Conservation (phyloP, 176 grass and related monocot species). For the Eragrostis nindensis region DNA sequence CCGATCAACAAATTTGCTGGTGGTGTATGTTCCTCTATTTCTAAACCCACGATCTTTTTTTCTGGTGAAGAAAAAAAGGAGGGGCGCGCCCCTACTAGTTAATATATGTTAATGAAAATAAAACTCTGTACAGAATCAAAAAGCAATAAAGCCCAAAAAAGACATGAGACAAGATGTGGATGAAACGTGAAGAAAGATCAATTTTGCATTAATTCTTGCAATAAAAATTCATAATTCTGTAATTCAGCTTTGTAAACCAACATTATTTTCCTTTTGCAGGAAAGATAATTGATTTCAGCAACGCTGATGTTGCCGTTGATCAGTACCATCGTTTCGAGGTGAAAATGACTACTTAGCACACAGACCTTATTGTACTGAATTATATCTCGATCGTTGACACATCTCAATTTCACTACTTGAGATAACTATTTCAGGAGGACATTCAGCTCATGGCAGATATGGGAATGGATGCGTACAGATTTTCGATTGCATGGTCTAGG, state of each 20-base stretch:
- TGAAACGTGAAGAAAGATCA: too few relatives aligned
- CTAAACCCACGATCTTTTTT: too few relatives aligned
- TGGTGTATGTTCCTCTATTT: neutral
- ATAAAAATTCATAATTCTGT: neutral
- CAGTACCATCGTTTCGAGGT: conserved; percentile 93
- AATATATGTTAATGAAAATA: too few relatives aligned
- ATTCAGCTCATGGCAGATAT: conserved; percentile 90
- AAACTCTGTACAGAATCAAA: too few relatives aligned
- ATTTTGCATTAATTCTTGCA: too few relatives aligned
- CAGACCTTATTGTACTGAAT: neutral
- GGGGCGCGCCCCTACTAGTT: too few relatives aligned
- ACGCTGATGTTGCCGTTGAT: conserved; percentile 85
- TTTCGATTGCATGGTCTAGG: conserved; percentile 88
- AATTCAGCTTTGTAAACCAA: neutral
- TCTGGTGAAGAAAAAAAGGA: too few relatives aligned
- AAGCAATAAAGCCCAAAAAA: too few relatives aligned
- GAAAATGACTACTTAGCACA: neutral
- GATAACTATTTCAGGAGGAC: conserved; percentile 64
- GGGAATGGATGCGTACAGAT: conserved; percentile 95
- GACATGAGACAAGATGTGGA: too few relatives aligned
- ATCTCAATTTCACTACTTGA: neutral
- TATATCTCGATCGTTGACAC: neutral
- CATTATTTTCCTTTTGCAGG: conserved; percentile 41
- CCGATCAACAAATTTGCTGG: neutral
- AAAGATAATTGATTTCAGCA: conserved; percentile 90